Base-by-base conservation (phyloP, 768 basidiomycete species). In the Kwoniella bestiolae region DNA sequence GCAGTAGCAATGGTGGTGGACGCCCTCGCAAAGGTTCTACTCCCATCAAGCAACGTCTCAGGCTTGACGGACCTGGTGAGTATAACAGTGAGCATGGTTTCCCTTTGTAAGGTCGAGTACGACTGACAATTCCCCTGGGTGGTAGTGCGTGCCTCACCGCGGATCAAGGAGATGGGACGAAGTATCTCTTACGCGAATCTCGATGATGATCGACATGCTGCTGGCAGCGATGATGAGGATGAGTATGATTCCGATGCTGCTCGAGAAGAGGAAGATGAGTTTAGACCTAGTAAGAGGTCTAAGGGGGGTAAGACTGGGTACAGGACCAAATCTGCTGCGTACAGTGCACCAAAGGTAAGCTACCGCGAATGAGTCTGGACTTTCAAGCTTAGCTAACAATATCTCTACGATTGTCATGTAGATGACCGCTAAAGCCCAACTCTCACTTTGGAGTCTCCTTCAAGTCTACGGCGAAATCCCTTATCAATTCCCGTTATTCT, bases 401-500 rank as follows among this genome's bases (percentile, higher is more conserved):
- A n/a, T n/a, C n/a, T n/a, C 35, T 38, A 38, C 51, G n/a, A 41
- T 18, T 5, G 28, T n/a, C 25, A 4, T 18, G n/a, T 56, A 63
- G 62, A 63, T 47, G 53, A 45, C 47, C 25, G 12, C 44, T 18
- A 63, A 66, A 21, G 29, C 58, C 58, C 60, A 78, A 28, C 71
- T 79, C 1, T 78, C 78, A 11, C 65, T 81, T 6, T 76, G 70
- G 49, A 71, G 75, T 25, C 59, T 81, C 5, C 65, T 76, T 29
- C 69, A 78, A 49, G 66, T 69, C 12, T 77, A 78, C 62, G 68
- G 69, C 7, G 63, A 73, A 23, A 66, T 79, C 56, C 80, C 77
- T 6, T 70, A 73, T 28, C 63, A 62, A 0, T 81, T 70, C 73
- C 80, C 80, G 2, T 63, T 81, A 21, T 81, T 81, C 73, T 81